Evolutionary conservation across 2,329 filamentous ascomycete genomes (phyloP).

Genomic region (Calonectria pteridis): DNA sequence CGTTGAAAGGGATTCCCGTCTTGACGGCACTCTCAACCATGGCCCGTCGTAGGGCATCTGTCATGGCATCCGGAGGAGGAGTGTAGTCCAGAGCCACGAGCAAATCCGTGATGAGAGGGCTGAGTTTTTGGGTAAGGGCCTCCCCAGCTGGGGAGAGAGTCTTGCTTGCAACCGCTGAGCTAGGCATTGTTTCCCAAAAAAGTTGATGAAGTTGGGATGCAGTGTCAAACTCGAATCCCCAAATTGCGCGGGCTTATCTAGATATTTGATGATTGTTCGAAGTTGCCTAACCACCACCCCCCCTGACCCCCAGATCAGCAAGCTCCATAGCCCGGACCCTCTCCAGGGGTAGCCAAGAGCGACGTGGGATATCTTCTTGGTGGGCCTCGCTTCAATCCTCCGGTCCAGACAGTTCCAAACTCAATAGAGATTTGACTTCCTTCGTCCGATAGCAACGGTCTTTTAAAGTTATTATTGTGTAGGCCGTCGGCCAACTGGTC

Average conservation of each 20-base stretch:
- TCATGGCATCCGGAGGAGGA: not conserved
- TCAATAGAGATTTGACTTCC: slow-evolving; percentile 1
- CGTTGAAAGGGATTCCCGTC: not conserved
- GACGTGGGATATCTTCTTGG: not conserved
- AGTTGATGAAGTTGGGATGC: not conserved
- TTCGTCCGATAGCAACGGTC: not conserved
- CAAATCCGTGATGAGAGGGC: not conserved
- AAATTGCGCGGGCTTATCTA: not conserved
- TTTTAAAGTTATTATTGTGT: not conserved
- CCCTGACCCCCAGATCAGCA: not conserved
- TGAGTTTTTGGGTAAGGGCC: not conserved
- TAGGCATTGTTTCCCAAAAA: not conserved
- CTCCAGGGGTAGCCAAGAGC: not conserved
- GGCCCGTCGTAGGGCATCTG: not conserved
- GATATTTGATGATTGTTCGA: not conserved
- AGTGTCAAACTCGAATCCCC: not conserved
- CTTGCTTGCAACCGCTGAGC: not conserved
- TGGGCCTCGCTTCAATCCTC: not conserved
- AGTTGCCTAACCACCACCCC: not conserved
- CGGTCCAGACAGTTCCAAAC: not conserved
- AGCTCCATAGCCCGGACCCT: not conserved
- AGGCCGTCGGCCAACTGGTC: not conserved
- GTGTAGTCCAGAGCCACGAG: slow-evolving; percentile 3
- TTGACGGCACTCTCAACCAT: not conserved
- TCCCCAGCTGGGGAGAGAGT: not conserved